A percentile compares a stretch with the other conserved stretches of the same genome.
Evolutionary conservation across 352 stramenopile genomes (phyloP).

Genomic region (Phytophthora megakarya): DNA sequence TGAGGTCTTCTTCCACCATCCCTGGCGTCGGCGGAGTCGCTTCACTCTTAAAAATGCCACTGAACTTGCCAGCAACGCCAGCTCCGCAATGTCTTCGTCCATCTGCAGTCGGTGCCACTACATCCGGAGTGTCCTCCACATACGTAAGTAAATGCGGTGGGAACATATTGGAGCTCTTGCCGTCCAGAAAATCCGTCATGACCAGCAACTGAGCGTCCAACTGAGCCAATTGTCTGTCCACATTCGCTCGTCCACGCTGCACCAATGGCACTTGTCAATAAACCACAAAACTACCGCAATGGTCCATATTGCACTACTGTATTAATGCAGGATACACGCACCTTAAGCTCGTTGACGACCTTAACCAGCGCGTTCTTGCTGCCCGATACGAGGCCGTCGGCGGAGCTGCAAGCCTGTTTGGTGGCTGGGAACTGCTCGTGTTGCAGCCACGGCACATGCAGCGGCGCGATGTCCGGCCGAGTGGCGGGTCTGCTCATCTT

Average conservation of each 20-base stretch:
- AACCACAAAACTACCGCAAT: background rate
- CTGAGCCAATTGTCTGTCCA: constrained; percentile 66
- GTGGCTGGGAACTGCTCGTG: constrained; percentile 68
- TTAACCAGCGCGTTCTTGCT: constrained; percentile 61
- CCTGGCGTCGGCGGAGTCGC: constrained; percentile 36
- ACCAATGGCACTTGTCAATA: constrained; percentile 10
- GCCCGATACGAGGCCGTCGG: constrained; percentile 46
- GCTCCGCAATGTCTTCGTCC: constrained; percentile 24
- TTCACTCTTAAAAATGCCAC: constrained; percentile 27
- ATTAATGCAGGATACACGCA: constrained; percentile 18
- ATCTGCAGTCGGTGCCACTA: background rate
- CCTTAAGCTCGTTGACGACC: constrained; percentile 72
- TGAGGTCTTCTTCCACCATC: constrained; percentile 74
- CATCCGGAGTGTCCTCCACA: constrained; percentile 23
- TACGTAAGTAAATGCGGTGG: constrained; percentile 40
- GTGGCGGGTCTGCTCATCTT: constrained; percentile 21
- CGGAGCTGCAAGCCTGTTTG: constrained; percentile 58
- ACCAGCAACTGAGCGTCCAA: constrained; percentile 64
- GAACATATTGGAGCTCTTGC: constrained; percentile 47
- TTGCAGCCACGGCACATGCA: constrained; percentile 63
- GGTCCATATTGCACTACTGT: background rate
- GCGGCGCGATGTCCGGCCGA: constrained; percentile 40
- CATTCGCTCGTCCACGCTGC: constrained; percentile 52
- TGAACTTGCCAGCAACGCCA: constrained; percentile 31
- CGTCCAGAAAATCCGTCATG: constrained; percentile 66